Percentiles rank a stretch among this genome's conserved stretches.
Conservation (phyloP, 1,284 basidiomycete genomes). For the Wallemia mellicola region DNA sequence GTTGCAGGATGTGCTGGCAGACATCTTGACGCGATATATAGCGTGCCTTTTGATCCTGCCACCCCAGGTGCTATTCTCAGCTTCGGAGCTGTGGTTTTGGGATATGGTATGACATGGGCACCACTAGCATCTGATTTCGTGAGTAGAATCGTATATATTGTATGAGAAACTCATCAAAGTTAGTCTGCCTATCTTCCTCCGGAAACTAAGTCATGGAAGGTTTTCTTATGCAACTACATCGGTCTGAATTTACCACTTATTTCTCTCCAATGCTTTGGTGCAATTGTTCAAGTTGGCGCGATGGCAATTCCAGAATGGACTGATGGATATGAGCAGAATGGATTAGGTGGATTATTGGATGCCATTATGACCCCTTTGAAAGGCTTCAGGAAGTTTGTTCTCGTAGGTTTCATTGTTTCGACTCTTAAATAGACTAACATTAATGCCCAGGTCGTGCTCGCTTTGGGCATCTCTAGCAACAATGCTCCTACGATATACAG, state of each 20-base stretch:
- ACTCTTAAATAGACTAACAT: background rate
- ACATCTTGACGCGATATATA: constrained; percentile 17
- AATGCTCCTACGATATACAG: constrained; percentile 16
- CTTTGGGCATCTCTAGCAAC: constrained; percentile 14
- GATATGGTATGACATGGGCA: constrained; percentile 38
- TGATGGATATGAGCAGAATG: constrained; percentile 24
- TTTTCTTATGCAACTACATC: constrained; percentile 42
- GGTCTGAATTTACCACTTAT: constrained; percentile 40
- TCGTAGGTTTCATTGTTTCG: constrained; percentile 20
- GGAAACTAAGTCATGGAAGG: constrained; percentile 19
- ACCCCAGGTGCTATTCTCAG: constrained; percentile 25
- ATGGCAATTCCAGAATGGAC: constrained; percentile 36
- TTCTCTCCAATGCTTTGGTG: constrained; percentile 41
- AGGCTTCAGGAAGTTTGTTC: constrained; percentile 55
- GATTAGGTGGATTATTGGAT: constrained; percentile 37
- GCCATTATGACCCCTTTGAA: constrained; percentile 37
- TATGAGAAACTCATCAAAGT: background rate
- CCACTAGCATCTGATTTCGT: constrained; percentile 38
- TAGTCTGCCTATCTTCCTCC: constrained; percentile 15
- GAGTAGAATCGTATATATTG: background rate
- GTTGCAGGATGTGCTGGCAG: constrained; percentile 35
- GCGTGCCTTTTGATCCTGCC: constrained; percentile 17
- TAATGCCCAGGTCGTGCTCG: background rate
- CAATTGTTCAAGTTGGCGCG: constrained; percentile 18
- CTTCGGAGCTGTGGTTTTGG: constrained; percentile 37